Conservation (phyloP, 73 alveolate genomes). For the Paramecium octaurelia region DNA sequence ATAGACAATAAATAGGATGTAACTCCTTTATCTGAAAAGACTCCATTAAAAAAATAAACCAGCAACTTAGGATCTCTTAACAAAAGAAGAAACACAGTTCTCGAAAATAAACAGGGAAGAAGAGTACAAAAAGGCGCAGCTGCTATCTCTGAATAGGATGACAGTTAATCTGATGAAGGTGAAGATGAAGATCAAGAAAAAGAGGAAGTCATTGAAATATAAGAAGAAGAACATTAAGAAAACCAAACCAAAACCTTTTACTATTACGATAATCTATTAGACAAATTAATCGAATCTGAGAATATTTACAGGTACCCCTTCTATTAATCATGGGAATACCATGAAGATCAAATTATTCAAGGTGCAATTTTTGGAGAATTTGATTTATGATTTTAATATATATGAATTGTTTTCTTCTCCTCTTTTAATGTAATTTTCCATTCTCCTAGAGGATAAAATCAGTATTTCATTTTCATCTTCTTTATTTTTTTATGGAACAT, state of each 20-base stretch:
- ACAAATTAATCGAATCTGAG: not conserved
- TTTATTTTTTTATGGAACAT: no score
- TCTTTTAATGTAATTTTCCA: not conserved
- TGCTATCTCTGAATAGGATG: not conserved
- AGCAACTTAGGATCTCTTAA: not conserved
- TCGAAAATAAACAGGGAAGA: not conserved
- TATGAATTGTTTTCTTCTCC: not conserved
- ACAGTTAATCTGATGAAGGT: not conserved
- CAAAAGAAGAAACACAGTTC: not conserved
- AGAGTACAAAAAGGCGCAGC: not conserved
- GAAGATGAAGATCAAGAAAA: not conserved
- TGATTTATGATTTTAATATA: slow-evolving; percentile 2
- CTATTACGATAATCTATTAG: not conserved
- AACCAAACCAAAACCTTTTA: not conserved
- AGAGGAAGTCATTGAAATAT: not conserved
- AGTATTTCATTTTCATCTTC: no score
- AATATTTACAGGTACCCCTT: not conserved
- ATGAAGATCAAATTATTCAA: not conserved
- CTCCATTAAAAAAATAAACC: not conserved
- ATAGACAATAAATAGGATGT: not conserved
- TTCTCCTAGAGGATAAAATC: not conserved
- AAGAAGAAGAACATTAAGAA: not conserved
- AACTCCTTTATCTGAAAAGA: not conserved
- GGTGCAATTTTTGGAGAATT: not conserved
- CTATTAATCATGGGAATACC: slow-evolving; percentile 10